Evolutionary conservation across 2,329 filamentous ascomycete genomes (phyloP), one percentile per base, ranked within the genome.

Genomic region (Xylariaceae sp.): DNA sequence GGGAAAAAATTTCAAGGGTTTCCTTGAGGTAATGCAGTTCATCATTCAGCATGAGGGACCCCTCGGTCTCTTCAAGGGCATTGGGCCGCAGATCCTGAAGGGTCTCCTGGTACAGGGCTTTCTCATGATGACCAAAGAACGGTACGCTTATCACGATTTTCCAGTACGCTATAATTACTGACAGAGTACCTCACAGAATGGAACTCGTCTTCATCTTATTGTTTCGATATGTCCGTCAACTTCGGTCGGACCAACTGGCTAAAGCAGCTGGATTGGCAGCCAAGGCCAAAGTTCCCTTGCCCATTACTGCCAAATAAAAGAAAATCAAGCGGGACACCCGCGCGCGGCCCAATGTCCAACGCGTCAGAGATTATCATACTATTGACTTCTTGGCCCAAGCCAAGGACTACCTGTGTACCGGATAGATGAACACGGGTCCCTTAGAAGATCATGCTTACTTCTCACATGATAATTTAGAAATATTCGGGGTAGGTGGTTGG

Each of bases 51-150:
- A 96, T 57, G 94, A 99, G 69, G 94, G 94, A 3, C 70, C 81
- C 0, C 65, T 86, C 12, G 87, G 87, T n/a, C 78, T 99, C 1
- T 99, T 97, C 78, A 99, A 99, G 76, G 94, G 94, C 40, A 96
- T 99, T 62, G 91, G 84, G 0, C 94, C 94, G 2, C 94, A 99
- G 71, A 88, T 99, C 48, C 72, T 91, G 55, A 99, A 99, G 74
- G 94, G 94, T 1, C 74, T 99, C 49, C 70, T 99, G 46, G 94
- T 99, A 2, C 94, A 99, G 68, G 94, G 94, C 47, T 84, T 99
- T 52, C 77, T 99, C 37, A 99, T 99, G 94, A 99, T 96, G 91
- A 94, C 91, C 45, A 99, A 99, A 75, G 94, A 99, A 74, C 83
- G 91, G 88, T 91, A 78, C 62, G 78, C 21, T 9, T 19, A 10